A percentile compares a stretch with the other conserved stretches of the same genome.
Conservation (phyloP, 1,284 basidiomycete species). For the Marasmius sp. region DNA sequence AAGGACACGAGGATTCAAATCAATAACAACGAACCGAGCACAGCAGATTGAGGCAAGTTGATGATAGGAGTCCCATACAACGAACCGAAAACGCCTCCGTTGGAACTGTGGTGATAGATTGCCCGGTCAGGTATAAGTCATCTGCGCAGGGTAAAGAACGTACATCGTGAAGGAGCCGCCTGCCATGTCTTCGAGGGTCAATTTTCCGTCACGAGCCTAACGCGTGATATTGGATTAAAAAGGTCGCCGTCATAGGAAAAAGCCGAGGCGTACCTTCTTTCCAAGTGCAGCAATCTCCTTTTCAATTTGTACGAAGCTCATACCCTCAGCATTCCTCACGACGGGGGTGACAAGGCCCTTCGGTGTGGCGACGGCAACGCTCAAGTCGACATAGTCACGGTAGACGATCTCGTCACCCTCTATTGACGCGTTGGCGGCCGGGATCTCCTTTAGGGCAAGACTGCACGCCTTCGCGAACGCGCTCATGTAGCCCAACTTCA, state of each 20-base stretch:
- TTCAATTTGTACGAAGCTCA: conserved; percentile 93
- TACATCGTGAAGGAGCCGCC: conserved; percentile 98
- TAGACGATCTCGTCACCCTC: conserved; percentile 96
- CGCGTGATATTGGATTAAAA: conserved; percentile 7
- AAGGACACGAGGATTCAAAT: conserved; percentile 36
- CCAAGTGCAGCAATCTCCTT: conserved; percentile 88
- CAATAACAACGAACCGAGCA: conserved; percentile 43
- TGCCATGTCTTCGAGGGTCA: conserved; percentile 95
- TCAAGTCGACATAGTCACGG: conserved; percentile 91
- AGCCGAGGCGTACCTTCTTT: conserved; percentile 69
- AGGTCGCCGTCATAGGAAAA: conserved; percentile 2
- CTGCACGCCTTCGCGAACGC: conserved; percentile 90
- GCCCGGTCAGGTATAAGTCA: conserved; percentile 3
- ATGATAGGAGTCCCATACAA: conserved; percentile 97
- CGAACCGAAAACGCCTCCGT: conserved; percentile 98
- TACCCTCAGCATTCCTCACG: conserved; percentile 85
- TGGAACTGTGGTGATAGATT: conserved; percentile 61
- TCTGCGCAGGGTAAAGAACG: conserved; percentile 27
- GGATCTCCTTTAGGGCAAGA: conserved; percentile 90
- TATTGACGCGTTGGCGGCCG: conserved; percentile 93
- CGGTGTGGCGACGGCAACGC: conserved; percentile 95
- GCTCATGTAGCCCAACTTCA: conserved; percentile 99
- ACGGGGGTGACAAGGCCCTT: conserved; percentile 98
- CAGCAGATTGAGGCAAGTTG: conserved; percentile 94
- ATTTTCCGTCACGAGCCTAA: conserved; percentile 90